Conservation (phyloP, 2,329 filamentous ascomycete species). For the Venturiaceae sp. region DNA sequence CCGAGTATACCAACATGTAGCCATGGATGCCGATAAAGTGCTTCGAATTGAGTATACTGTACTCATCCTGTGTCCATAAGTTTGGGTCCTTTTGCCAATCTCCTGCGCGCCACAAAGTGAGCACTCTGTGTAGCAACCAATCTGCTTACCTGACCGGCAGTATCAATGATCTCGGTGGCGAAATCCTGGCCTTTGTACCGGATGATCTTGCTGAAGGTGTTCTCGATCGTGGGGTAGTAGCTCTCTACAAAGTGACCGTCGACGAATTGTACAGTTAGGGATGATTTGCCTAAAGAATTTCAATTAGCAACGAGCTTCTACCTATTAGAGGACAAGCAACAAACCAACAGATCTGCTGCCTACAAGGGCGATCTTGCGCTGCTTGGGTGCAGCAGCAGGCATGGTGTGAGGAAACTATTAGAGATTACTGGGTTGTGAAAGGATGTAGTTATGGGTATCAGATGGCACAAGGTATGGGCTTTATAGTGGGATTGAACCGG, state of each 20-base stretch:
- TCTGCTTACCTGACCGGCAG: constrained; percentile 73
- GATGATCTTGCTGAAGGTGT: constrained; percentile 95
- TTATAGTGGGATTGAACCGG: not conserved
- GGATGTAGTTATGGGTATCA: not conserved
- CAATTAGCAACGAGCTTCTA: not conserved
- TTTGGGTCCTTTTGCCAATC: too few relatives aligned
- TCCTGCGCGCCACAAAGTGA: not conserved
- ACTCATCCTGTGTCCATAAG: constrained; percentile 63
- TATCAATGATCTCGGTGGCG: constrained; percentile 95
- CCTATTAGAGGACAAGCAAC: constrained; percentile 18
- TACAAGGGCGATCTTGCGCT: constrained; percentile 91
- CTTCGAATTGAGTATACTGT: constrained; percentile 96
- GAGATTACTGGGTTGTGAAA: not conserved
- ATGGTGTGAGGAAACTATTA: not conserved
- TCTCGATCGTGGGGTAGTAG: constrained; percentile 98
- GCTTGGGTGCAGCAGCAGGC: constrained; percentile 52
- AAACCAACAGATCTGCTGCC: constrained; percentile 85
- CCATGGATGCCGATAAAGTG: constrained; percentile 99
- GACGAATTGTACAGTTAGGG: constrained; percentile 91
- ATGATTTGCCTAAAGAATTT: constrained; percentile 71
- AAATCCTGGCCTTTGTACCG: constrained; percentile 88
- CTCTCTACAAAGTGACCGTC: constrained; percentile 98
- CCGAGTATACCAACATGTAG: constrained; percentile 98
- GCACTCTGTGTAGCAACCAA: not conserved
- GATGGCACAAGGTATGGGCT: not conserved